Percentiles rank a stretch among this genome's conserved stretches.
These are phyloP conservation scores for Circinella minor DNA, from an alignment of 371 early-diverging fungal species.

Conservation along the genomic window DNA sequence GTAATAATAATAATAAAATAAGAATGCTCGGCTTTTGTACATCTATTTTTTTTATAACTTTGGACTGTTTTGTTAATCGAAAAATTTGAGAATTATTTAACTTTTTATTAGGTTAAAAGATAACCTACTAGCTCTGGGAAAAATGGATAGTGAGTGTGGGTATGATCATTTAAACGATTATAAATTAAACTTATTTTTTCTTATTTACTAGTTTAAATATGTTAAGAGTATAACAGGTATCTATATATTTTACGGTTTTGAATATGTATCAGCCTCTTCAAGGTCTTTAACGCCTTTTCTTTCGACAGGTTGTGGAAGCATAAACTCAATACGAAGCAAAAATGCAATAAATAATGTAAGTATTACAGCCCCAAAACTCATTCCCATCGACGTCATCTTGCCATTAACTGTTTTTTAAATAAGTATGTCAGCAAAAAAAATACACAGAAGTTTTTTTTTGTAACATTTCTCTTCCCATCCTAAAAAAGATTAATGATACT, in stretches of 20 bases:
- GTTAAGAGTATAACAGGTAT: neutral
- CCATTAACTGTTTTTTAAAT: neutral
- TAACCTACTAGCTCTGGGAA: no score
- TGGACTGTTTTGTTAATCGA: no score
- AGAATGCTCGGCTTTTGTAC: no score
- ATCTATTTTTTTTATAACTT: no score
- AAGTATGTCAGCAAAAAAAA: neutral
- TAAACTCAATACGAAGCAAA: neutral
- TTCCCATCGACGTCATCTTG: neutral
- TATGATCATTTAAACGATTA: neutral
- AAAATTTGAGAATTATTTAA: no score
- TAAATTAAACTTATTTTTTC: neutral
- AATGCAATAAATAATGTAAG: neutral
- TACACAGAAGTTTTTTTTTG: no score
- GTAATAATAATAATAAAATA: constrained; percentile 9
- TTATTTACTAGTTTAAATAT: neutral
- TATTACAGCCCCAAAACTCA: neutral
- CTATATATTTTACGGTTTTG: neutral
- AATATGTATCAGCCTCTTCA: neutral
- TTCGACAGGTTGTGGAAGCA: constrained; percentile 3
- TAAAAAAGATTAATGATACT: constrained; percentile 11
- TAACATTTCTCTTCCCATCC: no score
- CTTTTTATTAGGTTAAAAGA: no score
- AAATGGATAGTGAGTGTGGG: no score
- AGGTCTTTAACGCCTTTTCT: neutral